These are phyloP conservation scores for Poterioochromonas sp. DNA, from an alignment of 352 stramenopile genomes.

Conservation along the genomic window DNA sequence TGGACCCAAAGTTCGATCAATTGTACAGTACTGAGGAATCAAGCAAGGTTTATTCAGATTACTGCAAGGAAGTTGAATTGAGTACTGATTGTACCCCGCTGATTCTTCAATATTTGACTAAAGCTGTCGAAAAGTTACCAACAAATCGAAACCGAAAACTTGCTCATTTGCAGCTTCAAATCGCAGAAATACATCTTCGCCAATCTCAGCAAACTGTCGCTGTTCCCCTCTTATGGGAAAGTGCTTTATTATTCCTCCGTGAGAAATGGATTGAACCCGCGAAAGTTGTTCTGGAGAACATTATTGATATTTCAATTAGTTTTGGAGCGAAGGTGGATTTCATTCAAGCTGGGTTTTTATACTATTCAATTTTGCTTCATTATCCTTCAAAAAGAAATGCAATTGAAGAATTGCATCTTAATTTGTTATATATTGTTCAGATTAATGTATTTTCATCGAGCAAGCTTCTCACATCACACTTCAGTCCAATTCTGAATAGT, in stretches of 20 bases:
- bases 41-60: background rate
- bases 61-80: background rate
- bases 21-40: background rate
- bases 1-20: background rate
- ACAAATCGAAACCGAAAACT: background rate
- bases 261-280: background rate
- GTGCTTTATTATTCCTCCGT: background rate
- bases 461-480: background rate
- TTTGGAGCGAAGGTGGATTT: background rate
- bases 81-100: background rate
- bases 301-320: background rate
- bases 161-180: background rate
- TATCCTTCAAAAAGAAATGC: background rate
- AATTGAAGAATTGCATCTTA: background rate
- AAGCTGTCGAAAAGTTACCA: background rate
- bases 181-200: background rate
- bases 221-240: background rate
- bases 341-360: background rate
- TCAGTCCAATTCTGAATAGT: background rate
- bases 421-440: slow-evolving; percentile 1
- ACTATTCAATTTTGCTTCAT: background rate
- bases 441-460: no score
- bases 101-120: background rate
- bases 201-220: background rate
- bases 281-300: background rate